phyloP scores from a whole-genome alignment of 768 basidiomycete genomes.

The Mycena leptocephala region DNA sequence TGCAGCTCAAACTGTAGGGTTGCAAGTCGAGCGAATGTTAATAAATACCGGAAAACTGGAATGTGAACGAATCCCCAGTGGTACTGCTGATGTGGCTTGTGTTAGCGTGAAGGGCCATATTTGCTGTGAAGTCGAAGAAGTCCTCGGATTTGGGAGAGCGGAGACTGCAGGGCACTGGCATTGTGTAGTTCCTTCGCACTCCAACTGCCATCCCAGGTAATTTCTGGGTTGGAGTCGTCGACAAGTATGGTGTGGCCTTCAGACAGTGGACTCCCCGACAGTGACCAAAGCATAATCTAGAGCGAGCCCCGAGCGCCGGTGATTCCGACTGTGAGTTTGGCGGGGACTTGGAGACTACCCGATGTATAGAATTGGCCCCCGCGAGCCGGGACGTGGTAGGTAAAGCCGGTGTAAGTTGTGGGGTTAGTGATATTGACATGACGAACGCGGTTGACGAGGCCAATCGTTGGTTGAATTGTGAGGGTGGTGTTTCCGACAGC shows the following conservation, averaged over 20 bases:
- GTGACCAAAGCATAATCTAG: conserved; percentile 28
- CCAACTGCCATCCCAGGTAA: conserved; percentile 29
- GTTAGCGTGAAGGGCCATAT: conserved; percentile 4
- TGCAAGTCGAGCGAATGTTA: background rate
- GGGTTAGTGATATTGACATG: background rate
- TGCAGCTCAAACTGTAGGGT: no score
- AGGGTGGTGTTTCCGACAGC: conserved; percentile 13
- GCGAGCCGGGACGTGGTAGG: background rate
- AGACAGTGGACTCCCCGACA: conserved; percentile 10
- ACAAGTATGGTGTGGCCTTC: conserved; percentile 24
- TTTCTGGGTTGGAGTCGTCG: conserved; percentile 25
- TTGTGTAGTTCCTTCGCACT: background rate
- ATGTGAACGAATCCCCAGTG: conserved; percentile 5
- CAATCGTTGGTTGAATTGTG: conserved; percentile 11
- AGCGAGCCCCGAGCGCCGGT: background rate
- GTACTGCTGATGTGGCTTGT: background rate
- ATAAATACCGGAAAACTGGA: background rate
- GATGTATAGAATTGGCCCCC: conserved; percentile 9
- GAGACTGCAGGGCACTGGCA: background rate
- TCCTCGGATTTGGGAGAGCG: background rate
- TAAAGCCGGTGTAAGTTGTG: background rate
- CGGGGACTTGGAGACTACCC: background rate
- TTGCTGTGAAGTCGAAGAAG: background rate
- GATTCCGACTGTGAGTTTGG: background rate
- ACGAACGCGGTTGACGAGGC: background rate